phyloP scores from a whole-genome alignment of 1,284 basidiomycete genomes.

The Microbotryum scabiosae region DNA sequence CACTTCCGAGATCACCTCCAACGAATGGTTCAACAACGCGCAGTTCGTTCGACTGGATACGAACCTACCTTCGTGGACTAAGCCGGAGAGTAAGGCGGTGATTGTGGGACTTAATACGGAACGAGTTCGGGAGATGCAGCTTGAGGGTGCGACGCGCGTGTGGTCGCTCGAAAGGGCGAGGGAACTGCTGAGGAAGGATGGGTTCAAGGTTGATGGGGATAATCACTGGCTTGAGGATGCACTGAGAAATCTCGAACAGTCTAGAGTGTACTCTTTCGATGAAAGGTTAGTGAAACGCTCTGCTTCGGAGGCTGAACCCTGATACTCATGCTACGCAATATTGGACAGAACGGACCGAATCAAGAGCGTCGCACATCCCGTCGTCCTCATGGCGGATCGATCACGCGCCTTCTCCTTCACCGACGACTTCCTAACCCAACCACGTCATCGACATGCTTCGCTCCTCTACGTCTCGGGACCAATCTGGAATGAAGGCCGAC shows the following conservation, averaged over 20 bases:
- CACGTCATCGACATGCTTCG: background rate
- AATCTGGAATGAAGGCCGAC: constrained; percentile 45
- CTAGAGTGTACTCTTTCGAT: background rate
- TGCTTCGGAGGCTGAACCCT: background rate
- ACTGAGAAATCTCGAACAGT: background rate
- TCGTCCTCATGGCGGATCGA: constrained; percentile 40
- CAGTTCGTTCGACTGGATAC: constrained; percentile 30
- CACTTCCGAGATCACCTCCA: background rate
- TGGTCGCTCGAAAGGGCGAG: constrained; percentile 38
- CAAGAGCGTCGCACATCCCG: constrained; percentile 43
- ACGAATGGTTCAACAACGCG: constrained; percentile 3
- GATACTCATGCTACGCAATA: no score
- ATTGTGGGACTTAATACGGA: constrained; percentile 11
- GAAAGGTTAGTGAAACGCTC: constrained; percentile 2
- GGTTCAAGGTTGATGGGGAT: constrained; percentile 44
- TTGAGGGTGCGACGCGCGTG: constrained; percentile 28
- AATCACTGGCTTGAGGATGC: constrained; percentile 25
- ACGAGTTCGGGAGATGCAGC: constrained; percentile 32
- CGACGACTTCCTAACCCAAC: constrained; percentile 36
- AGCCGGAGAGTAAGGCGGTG: background rate
- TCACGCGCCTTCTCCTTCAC: constrained; percentile 40
- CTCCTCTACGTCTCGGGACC: constrained; percentile 43
- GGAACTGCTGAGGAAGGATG: constrained; percentile 39
- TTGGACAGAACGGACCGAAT: constrained; percentile 41
- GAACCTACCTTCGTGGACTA: constrained; percentile 26